Evolutionary conservation across 352 stramenopile species (phyloP).

Genomic region (Pythium sp.): DNA sequence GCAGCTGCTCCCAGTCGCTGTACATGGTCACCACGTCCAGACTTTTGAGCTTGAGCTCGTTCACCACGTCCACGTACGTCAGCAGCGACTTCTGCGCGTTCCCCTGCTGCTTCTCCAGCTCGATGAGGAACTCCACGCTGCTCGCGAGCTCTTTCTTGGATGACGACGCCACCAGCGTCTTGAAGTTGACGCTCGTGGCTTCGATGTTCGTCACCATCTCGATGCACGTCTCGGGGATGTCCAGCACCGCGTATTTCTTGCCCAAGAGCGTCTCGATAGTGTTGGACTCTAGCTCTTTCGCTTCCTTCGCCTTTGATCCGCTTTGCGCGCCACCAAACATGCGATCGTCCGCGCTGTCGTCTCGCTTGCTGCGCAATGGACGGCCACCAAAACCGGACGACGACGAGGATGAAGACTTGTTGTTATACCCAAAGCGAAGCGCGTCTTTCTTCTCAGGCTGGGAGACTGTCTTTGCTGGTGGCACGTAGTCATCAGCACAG

Average conservation of each 20-base stretch:
- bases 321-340: constrained; percentile 35
- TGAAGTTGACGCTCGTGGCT: constrained; percentile 49
- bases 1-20: constrained; percentile 55
- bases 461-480: constrained; percentile 25
- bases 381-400: constrained; percentile 28
- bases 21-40: constrained; percentile 73
- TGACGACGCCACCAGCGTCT: constrained; percentile 53
- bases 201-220: constrained; percentile 56
- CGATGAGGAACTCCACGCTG: constrained; percentile 62
- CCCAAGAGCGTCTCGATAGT: constrained; percentile 58
- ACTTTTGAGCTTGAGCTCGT: constrained; percentile 78
- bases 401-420: constrained; percentile 7
- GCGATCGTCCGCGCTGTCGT: constrained; percentile 39
- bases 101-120: constrained; percentile 74
- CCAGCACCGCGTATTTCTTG: constrained; percentile 64
- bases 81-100: constrained; percentile 44
- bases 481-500: constrained; percentile 61
- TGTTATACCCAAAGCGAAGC: background rate
- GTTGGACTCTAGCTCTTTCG: constrained; percentile 53
- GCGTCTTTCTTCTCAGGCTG: constrained; percentile 19
- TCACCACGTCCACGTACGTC: constrained; percentile 62
- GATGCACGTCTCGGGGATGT: constrained; percentile 78
- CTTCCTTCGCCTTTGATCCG: constrained; percentile 23
- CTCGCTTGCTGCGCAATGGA: constrained; percentile 52
- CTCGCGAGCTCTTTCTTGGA: constrained; percentile 76